Base-by-base conservation (phyloP, 371 early-diverging fungal species). In the Neoconidiobolus thromboides region DNA sequence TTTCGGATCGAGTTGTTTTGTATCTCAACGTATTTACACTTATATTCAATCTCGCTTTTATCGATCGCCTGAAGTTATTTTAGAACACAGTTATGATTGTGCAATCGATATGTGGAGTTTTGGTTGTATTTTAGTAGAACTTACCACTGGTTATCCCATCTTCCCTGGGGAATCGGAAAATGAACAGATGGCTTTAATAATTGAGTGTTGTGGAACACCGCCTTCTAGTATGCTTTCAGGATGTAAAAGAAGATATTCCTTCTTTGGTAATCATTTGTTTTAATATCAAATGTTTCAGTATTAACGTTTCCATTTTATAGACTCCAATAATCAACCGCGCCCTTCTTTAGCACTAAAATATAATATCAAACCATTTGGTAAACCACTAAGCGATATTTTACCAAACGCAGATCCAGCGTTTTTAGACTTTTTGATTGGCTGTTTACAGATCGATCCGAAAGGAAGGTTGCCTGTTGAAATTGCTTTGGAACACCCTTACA, bases 31-130 rank as follows among this genome's bases (percentile, higher is more conserved):
- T 0, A 76, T 81, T 1, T 86, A 87, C 66, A 91, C 93, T 26
- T 94, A 93, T 72, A 93, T 97, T 56, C 97, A 97, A 69, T 91
- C 94, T 2, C 82, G 97, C 41, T 97, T 91, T 70, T 99, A 98
- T 67, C 79, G 99, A 55, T 83, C 92, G 15, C 98, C 98, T 1
- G 99, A 99, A 69, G 93, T 99, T 0, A 75, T 99, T 5, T 73
- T 99, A 12, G 93, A 92, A 1, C 67, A 91, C 36, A 72, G 78
- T 2, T 99, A 99, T 68, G 82, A 78, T 61, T 88, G 79, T 66
- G 80, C 91, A 2, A 93, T 99, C 63, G 99, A 99, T 72, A 93
- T 99, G 83, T 99, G 99, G 99, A 87, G 88, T 60, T 71, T 99
- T 44, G 99, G 99, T 1, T 99, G 99, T 69, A 98, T 99, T 49